These are phyloP conservation scores for Colletotrichum zoysiae DNA, from an alignment of 2,329 filamentous ascomycete species.

Conservation along the genomic window DNA sequence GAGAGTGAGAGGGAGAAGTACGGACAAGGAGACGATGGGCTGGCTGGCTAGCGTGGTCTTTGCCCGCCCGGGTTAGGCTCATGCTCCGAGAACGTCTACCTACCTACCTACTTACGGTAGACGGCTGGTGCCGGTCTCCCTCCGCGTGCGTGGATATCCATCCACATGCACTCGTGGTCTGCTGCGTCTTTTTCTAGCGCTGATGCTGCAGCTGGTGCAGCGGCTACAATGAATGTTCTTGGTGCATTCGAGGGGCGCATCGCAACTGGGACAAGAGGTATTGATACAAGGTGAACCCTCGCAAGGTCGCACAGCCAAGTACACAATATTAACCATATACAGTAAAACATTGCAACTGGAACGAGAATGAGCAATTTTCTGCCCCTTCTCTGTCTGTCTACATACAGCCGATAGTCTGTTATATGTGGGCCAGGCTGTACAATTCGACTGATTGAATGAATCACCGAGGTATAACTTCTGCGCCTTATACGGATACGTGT, in stretches of 20 bases:
- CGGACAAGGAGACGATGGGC: background rate
- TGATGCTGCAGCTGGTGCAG: background rate
- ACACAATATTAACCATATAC: no score
- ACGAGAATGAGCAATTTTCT: background rate
- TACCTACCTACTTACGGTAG: background rate
- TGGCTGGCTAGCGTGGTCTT: background rate
- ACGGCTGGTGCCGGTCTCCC: conserved; percentile 2
- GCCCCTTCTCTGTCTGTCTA: background rate
- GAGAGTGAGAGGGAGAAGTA: background rate
- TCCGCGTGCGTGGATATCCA: background rate
- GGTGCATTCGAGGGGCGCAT: conserved; percentile 14
- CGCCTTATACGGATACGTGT: background rate
- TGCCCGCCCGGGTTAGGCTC: conserved; percentile 7
- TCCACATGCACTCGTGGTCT: background rate
- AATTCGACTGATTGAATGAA: no score
- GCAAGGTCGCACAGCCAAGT: no score
- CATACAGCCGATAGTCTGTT: background rate
- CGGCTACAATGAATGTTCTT: conserved; percentile 3
- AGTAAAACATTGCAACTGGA: background rate
- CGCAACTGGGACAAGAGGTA: background rate
- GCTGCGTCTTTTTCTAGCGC: background rate
- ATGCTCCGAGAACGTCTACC: background rate
- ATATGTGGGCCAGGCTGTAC: background rate
- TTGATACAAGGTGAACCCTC: no score
- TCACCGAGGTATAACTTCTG: background rate